phyloP scores from a whole-genome alignment of 345 rosid species.

The Linum lewisii region DNA sequence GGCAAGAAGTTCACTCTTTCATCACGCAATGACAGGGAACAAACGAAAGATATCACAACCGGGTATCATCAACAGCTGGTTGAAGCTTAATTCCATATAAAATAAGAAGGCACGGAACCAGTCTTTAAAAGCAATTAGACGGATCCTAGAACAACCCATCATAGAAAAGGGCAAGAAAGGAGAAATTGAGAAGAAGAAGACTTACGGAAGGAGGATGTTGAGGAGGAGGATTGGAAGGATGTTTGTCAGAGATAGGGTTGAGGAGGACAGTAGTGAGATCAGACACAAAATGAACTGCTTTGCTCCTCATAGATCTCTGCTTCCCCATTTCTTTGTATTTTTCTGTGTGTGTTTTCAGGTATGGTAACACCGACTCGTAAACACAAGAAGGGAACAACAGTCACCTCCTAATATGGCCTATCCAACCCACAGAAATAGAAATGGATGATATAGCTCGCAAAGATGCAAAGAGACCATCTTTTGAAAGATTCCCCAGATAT shows the following conservation, averaged over 20 bases:
- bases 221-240: slow-evolving; percentile 20
- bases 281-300: slow-evolving; percentile 88
- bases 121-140: no score
- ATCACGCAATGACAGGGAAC: no score
- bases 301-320: slow-evolving; percentile 67
- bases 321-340: slow-evolving; percentile 35
- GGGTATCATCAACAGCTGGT: background rate
- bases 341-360: no score
- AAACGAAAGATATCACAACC: background rate
- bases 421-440: no score
- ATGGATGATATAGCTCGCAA: no score
- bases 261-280: slow-evolving; percentile 89
- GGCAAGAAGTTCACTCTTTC: background rate
- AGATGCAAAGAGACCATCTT: no score
- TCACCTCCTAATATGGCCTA: no score
- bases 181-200: slow-evolving; percentile 7
- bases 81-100: background rate
- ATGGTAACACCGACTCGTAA: background rate
- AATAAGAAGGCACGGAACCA: no score
- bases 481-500: no score
- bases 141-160: background rate
- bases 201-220: slow-evolving; percentile 22
- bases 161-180: background rate
- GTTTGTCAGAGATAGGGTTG: slow-evolving; percentile 85
- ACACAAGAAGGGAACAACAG: background rate